phyloP scores from a whole-genome alignment of 441 rosid genomes.

The Erodium texanum region DNA sequence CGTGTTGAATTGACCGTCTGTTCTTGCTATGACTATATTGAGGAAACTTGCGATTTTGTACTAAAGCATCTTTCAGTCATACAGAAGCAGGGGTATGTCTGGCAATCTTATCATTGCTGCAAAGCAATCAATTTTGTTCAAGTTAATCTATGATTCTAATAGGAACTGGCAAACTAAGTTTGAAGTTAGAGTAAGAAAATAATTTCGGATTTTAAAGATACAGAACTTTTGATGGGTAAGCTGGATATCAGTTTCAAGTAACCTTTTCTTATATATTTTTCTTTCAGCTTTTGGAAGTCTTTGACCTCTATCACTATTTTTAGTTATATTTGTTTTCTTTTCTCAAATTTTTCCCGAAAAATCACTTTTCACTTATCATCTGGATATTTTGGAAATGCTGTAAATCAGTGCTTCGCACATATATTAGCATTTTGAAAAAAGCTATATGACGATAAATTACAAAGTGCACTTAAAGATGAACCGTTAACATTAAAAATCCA shows the following conservation, averaged over 20 bases:
- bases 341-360: background rate
- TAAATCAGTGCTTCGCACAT: background rate
- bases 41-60: constrained; percentile 50
- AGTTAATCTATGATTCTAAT: background rate
- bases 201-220: background rate
- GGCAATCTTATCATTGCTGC: background rate
- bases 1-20: constrained; percentile 53
- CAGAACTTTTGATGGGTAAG: background rate
- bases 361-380: background rate
- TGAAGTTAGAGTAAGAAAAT: background rate
- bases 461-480: background rate
- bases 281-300: background rate
- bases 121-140: background rate
- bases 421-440: background rate
- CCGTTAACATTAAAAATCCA: background rate
- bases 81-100: constrained; percentile 58
- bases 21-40: constrained; percentile 68
- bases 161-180: background rate
- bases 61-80: constrained; percentile 52
- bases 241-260: background rate
- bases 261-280: background rate
- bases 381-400: background rate
- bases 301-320: background rate
- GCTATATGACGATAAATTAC: background rate
- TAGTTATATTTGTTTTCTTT: background rate